phyloP scores from a whole-genome alignment of 768 basidiomycete species.

The Mycena olivaceomarginata region DNA sequence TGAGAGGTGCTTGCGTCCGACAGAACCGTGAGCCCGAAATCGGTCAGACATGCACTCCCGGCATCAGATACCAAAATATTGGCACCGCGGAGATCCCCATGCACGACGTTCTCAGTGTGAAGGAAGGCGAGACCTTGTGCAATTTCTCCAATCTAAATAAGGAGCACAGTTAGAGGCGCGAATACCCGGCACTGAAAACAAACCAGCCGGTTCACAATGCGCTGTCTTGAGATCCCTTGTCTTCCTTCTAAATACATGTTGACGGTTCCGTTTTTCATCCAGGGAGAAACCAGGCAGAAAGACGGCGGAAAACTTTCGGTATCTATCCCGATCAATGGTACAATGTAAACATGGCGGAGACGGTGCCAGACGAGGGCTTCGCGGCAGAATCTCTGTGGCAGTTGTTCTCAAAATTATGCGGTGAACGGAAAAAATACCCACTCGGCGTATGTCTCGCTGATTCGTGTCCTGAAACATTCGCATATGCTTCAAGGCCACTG shows the following conservation, averaged over 20 bases:
- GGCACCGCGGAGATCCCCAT: slow-evolving; percentile 43
- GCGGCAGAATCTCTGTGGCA: slow-evolving; percentile 44
- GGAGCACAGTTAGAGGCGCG: neutral
- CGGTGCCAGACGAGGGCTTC: slow-evolving; percentile 49
- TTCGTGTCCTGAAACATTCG: slow-evolving; percentile 26
- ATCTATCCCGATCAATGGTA: slow-evolving; percentile 47
- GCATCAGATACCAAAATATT: slow-evolving; percentile 43
- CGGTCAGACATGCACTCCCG: slow-evolving; percentile 32
- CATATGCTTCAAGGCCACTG: slow-evolving; percentile 36
- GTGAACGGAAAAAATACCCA: slow-evolving; percentile 4
- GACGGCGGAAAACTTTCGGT: slow-evolving; percentile 39
- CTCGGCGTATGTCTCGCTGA: slow-evolving; percentile 26
- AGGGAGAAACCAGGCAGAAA: slow-evolving; percentile 50
- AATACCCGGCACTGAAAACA: neutral
- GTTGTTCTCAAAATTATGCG: neutral
- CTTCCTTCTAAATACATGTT: slow-evolving; percentile 41
- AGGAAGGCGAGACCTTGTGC: slow-evolving; percentile 42
- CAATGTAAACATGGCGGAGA: slow-evolving; percentile 42
- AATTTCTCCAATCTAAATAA: slow-evolving; percentile 42
- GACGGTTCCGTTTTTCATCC: slow-evolving; percentile 51
- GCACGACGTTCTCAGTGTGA: slow-evolving; percentile 40
- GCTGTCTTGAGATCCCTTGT: slow-evolving; percentile 9
- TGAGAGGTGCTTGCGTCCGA: slow-evolving; percentile 26
- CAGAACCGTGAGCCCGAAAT: slow-evolving; percentile 42
- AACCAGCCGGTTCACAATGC: slow-evolving; percentile 30